phyloP scores from a whole-genome alignment of 2,329 filamentous ascomycete genomes.

The Diaporthe aspalathi region DNA sequence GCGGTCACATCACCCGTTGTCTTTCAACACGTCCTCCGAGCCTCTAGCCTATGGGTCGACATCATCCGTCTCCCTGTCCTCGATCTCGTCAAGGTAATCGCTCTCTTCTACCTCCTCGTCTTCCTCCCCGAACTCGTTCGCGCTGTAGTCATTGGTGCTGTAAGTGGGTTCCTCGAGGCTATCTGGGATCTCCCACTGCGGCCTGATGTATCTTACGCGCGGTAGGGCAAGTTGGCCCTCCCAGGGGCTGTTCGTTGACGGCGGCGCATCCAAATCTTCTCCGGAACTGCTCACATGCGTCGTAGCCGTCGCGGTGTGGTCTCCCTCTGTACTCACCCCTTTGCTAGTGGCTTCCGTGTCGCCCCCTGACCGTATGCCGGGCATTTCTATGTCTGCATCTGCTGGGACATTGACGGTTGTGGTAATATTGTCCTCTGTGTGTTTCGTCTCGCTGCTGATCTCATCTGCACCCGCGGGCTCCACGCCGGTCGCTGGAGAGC shows the following conservation, averaged over 20 bases:
- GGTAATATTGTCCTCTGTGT: neutral
- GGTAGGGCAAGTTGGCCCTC: neutral
- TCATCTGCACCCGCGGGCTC: too few relatives aligned
- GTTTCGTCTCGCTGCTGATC: neutral
- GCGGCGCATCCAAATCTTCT: neutral
- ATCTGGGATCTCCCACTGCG: constrained; percentile 4
- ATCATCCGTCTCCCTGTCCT: constrained; percentile 1
- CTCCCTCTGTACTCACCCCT: neutral
- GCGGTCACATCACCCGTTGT: too few relatives aligned
- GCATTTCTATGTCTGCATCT: too few relatives aligned
- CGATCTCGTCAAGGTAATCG: neutral
- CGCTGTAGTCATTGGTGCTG: neutral
- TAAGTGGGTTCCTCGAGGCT: neutral
- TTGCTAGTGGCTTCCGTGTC: neutral
- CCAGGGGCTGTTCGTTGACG: too few relatives aligned
- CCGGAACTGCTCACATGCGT: neutral
- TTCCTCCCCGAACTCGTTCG: neutral
- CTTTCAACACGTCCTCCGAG: neutral
- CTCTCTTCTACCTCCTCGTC: neutral
- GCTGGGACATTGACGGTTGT: neutral
- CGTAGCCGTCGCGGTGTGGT: neutral
- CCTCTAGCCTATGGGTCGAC: neutral
- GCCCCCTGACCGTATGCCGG: neutral
- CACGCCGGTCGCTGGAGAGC: neutral
- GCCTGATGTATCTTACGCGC: neutral